Conservation (phyloP, 108 stramenopile species). For the Cylindrotheca closterium region DNA sequence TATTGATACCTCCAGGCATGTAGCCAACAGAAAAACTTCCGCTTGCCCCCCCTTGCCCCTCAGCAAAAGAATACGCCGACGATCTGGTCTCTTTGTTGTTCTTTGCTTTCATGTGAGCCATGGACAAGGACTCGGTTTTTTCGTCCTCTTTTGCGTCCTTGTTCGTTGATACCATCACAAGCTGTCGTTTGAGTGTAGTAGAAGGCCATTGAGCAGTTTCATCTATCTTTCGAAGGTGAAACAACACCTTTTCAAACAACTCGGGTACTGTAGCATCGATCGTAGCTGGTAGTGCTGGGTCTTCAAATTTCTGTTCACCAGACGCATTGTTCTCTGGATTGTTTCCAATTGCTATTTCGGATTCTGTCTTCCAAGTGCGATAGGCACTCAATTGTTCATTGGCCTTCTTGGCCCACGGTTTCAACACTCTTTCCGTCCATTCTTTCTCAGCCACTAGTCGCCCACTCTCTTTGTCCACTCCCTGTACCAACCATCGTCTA, state of each 20-base stretch:
- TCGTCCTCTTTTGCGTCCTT: slow-evolving; percentile 1
- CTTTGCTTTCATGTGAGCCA: slow-evolving; percentile 44
- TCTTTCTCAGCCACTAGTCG: slow-evolving; percentile 42
- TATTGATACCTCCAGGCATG: slow-evolving; percentile 74
- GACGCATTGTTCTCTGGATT: neutral
- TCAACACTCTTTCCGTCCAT: slow-evolving; percentile 58
- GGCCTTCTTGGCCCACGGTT: slow-evolving; percentile 70
- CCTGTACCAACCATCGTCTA: slow-evolving; percentile 46
- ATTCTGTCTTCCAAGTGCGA: slow-evolving; percentile 54
- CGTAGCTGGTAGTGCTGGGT: slow-evolving; percentile 10
- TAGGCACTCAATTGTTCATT: slow-evolving; percentile 60
- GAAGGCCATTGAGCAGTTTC: slow-evolving; percentile 69
- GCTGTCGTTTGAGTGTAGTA: slow-evolving; percentile 70
- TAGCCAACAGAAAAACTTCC: slow-evolving; percentile 79
- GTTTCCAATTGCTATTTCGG: neutral
- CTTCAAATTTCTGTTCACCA: neutral
- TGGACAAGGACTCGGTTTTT: slow-evolving; percentile 33
- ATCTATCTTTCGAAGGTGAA: slow-evolving; percentile 58
- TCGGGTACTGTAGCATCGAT: slow-evolving; percentile 58
- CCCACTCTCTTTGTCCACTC: slow-evolving; percentile 41
- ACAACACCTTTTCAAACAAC: slow-evolving; percentile 52
- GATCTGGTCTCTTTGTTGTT: slow-evolving; percentile 37
- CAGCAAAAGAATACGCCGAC: slow-evolving; percentile 64
- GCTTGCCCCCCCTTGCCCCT: slow-evolving; percentile 73
- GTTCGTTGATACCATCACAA: slow-evolving; percentile 69